phyloP scores from a whole-genome alignment of 352 stramenopile genomes.

The Phytophthora sp. region DNA sequence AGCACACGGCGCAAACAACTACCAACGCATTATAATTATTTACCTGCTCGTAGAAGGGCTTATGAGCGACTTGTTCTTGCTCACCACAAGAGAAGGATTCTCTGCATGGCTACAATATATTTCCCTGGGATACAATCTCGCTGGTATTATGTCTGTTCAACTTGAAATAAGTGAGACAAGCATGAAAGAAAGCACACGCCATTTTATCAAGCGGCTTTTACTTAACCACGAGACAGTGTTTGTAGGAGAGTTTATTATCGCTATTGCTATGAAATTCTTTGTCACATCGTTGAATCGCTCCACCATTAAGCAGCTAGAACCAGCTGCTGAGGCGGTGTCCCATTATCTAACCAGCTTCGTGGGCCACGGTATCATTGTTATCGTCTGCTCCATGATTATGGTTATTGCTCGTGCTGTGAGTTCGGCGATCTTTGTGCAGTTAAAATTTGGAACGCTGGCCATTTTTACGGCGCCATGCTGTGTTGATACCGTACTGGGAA shows the following conservation, averaged over 20 bases:
- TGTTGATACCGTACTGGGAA: background rate
- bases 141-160: conserved; percentile 19
- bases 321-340: background rate
- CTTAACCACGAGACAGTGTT: conserved; percentile 30
- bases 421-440: background rate
- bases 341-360: conserved; percentile 26
- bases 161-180: conserved; percentile 35
- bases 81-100: conserved; percentile 23
- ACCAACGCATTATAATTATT: conserved; percentile 19
- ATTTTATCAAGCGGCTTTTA: conserved; percentile 17
- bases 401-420: background rate
- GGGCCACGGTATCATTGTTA: conserved; percentile 19
- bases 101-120: conserved; percentile 18
- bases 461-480: background rate
- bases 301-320: background rate
- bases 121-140: conserved; percentile 35
- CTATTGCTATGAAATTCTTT: conserved; percentile 9
- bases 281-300: conserved; percentile 20
- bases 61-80: conserved; percentile 35
- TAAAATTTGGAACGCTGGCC: background rate
- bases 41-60: conserved; percentile 31
- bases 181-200: conserved; percentile 2
- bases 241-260: conserved; percentile 17
- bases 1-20: conserved; percentile 29
- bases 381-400: background rate